A percentile compares a stretch with the other conserved stretches of the same genome.
Evolutionary conservation across 345 rosid species (phyloP).

Genomic region (Mercurialis annua): DNA sequence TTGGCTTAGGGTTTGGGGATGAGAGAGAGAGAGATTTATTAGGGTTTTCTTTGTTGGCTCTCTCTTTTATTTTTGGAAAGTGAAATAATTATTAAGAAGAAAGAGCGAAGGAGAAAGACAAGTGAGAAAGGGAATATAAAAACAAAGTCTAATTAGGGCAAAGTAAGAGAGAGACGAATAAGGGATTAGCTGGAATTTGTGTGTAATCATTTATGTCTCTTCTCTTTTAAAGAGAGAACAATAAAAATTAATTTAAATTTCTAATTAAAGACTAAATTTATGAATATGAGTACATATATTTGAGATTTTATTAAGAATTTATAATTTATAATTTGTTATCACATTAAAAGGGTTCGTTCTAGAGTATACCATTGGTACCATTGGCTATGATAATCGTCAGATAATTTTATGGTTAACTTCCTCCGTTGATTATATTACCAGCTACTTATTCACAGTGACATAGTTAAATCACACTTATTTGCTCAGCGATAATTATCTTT

Average conservation of each 20-base stretch:
- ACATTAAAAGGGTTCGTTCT: too few species aligned
- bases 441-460: too few species aligned
- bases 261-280: not conserved
- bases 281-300: not conserved
- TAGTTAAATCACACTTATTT: too few species aligned
- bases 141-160: not conserved
- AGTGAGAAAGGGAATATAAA: not conserved
- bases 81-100: not conserved
- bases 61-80: not conserved
- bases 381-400: too few species aligned
- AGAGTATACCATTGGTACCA: too few species aligned
- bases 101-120: not conserved
- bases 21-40: not conserved
- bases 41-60: slow-evolving; percentile 10
- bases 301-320: too few species aligned
- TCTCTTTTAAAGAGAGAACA: too few species aligned
- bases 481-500: too few species aligned
- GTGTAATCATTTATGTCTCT: slow-evolving; percentile 11
- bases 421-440: too few species aligned
- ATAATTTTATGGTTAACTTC: too few species aligned
- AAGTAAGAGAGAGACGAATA: not conserved
- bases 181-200: slow-evolving; percentile 19
- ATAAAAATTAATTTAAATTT: not conserved
- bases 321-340: too few species aligned
- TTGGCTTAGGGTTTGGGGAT: not conserved